Conservation (phyloP, 139 green algal genomes). For the Picochlorum costavermella region DNA sequence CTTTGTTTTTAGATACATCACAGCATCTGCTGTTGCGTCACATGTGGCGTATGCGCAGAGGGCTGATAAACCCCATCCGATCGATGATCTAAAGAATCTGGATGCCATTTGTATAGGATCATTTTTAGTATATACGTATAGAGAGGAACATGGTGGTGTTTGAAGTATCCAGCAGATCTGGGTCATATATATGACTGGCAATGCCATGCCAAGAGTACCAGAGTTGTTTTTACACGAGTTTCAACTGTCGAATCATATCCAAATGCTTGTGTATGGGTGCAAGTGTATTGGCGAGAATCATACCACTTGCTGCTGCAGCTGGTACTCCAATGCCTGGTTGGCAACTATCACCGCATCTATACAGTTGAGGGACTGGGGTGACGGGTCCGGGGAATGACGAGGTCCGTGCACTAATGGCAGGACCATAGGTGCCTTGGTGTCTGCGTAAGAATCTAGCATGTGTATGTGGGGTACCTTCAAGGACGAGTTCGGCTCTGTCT, state of each 20-base stretch:
- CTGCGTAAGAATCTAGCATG: slow-evolving; percentile 76
- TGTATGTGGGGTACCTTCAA: slow-evolving; percentile 83
- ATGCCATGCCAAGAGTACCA: no score
- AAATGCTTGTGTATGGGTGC: slow-evolving; percentile 55
- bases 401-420: slow-evolving; percentile 26
- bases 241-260: slow-evolving; percentile 47
- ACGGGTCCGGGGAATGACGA: slow-evolving; percentile 57
- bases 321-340: slow-evolving; percentile 89
- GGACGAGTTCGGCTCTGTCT: slow-evolving; percentile 48
- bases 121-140: no score
- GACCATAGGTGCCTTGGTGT: slow-evolving; percentile 77
- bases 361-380: slow-evolving; percentile 63
- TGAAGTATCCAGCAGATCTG: no score
- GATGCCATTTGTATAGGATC: background rate
- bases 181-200: no score
- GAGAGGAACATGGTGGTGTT: no score
- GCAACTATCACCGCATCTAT: slow-evolving; percentile 64
- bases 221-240: background rate
- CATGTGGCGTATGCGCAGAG: background rate
- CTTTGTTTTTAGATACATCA: background rate
- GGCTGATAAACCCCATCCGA: slow-evolving; percentile 1
- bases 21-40: slow-evolving; percentile 1
- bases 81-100: background rate
- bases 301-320: slow-evolving; percentile 65
- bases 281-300: slow-evolving; percentile 74